Evolutionary conservation across 768 basidiomycete species (phyloP).

Genomic region (Dioszegia crocea): DNA sequence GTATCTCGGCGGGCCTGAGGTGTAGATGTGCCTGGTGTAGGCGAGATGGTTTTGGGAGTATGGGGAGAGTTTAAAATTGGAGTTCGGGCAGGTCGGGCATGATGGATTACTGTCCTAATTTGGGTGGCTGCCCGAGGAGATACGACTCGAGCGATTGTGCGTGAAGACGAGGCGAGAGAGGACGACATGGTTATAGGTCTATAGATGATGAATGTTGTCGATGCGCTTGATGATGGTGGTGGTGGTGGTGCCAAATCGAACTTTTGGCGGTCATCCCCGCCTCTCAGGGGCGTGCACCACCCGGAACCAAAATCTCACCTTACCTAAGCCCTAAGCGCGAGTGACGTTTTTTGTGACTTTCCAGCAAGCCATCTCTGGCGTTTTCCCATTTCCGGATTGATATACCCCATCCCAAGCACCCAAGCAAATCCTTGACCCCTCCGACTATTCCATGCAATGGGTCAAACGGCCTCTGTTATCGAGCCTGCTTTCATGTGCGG

Average conservation of each 20-base stretch:
- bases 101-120: constrained; percentile 36
- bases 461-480: not conserved
- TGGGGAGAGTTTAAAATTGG: constrained; percentile 36
- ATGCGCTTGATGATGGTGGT: not conserved
- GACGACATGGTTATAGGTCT: not conserved
- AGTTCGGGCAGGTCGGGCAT: constrained; percentile 39
- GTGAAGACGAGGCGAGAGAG: constrained; percentile 1
- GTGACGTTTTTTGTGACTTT: not conserved
- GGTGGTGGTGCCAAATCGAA: not conserved
- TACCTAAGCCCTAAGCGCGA: constrained; percentile 4
- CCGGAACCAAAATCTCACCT: not conserved
- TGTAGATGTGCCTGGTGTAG: constrained; percentile 42
- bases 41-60: constrained; percentile 28
- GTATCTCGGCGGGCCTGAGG: constrained; percentile 6
- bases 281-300: not conserved
- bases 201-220: not conserved
- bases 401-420: not conserved
- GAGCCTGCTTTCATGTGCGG: not conserved
- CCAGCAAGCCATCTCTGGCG: not conserved
- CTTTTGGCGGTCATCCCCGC: not conserved
- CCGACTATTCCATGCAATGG: too few species aligned
- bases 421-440: too few species aligned
- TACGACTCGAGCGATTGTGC: not conserved
- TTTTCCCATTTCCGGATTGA: not conserved
- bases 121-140: not conserved